Percentiles rank a stretch among this genome's conserved stretches.
These are phyloP conservation scores for Euptelea pleiosperma DNA, from an alignment of 164 flowering plant genomes.

Conservation along the genomic window DNA sequence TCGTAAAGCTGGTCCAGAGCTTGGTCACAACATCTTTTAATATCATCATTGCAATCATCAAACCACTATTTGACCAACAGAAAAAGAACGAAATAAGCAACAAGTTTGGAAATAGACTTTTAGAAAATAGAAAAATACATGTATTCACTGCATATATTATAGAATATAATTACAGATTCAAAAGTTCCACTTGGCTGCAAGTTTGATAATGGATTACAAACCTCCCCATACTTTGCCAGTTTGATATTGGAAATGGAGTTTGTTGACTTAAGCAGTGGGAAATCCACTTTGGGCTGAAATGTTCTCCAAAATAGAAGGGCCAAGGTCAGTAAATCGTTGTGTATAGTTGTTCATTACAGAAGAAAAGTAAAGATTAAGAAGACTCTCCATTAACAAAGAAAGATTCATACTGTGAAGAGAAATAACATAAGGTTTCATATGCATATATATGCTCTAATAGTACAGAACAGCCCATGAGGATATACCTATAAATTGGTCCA, in stretches of 20 bases:
- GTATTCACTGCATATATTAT: background rate
- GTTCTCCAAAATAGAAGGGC: conserved; percentile 10
- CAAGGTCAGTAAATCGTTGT: conserved; percentile 9
- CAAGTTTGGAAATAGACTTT: background rate
- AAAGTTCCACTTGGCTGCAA: background rate
- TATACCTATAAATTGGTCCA: too few species aligned
- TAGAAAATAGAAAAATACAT: background rate
- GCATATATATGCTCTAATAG: too few species aligned
- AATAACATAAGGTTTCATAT: too few species aligned
- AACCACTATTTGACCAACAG: conserved; percentile 61
- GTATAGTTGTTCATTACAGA: background rate
- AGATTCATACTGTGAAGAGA: background rate
- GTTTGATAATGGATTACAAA: conserved; percentile 25
- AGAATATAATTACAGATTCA: background rate
- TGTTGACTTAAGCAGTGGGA: conserved; percentile 54
- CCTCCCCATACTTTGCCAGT: conserved; percentile 80
- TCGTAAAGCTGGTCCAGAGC: conserved; percentile 53
- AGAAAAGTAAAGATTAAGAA: too few species aligned
- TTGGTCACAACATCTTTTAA: conserved; percentile 56
- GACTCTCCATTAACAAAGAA: background rate
- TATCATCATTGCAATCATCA: conserved; percentile 70
- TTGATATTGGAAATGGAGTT: conserved; percentile 37
- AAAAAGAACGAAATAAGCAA: conserved; percentile 6
- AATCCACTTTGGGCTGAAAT: conserved; percentile 53
- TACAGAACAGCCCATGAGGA: too few species aligned